A percentile compares a stretch with the other conserved stretches of the same genome.
phyloP scores from a whole-genome alignment of 192 early-diverging fungal species.

The Chytriomyces confervae region DNA sequence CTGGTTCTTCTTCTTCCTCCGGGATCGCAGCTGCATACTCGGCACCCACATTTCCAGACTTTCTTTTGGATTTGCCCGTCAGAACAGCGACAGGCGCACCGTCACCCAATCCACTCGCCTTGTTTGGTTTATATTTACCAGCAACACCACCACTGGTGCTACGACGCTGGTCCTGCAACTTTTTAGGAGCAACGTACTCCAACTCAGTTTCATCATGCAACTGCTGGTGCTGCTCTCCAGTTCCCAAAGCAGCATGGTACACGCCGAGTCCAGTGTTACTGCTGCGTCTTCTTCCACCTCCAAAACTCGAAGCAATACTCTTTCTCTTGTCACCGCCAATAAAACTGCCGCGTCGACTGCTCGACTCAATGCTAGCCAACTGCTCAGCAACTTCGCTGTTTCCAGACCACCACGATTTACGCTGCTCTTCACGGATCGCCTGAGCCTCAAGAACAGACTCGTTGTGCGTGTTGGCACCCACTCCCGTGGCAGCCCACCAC shows the following conservation, averaged over 20 bases:
- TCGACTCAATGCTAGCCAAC: neutral
- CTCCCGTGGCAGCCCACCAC: constrained; percentile 29
- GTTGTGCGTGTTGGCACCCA: neutral
- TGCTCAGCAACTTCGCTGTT: neutral
- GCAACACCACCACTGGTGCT: neutral
- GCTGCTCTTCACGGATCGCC: constrained; percentile 1
- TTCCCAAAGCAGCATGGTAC: neutral
- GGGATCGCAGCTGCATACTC: neutral
- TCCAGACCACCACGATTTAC: constrained; percentile 4
- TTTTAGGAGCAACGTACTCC: constrained; percentile 24
- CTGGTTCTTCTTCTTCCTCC: neutral
- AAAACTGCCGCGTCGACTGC: constrained; percentile 16
- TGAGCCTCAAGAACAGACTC: constrained; percentile 15
- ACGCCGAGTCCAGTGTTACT: constrained; percentile 2
- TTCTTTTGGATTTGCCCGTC: constrained; percentile 10
- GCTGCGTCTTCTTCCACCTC: constrained; percentile 1
- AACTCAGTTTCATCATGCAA: neutral
- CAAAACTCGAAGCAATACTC: constrained; percentile 15
- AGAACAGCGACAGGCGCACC: neutral
- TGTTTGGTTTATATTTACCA: constrained; percentile 3
- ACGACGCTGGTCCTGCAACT: neutral
- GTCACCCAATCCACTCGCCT: constrained; percentile 22
- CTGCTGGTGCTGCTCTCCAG: neutral
- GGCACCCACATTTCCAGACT: neutral
- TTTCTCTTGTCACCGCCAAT: constrained; percentile 17